Conservation (phyloP, 129 eudicot species). For the Centaurea solstitialis region DNA sequence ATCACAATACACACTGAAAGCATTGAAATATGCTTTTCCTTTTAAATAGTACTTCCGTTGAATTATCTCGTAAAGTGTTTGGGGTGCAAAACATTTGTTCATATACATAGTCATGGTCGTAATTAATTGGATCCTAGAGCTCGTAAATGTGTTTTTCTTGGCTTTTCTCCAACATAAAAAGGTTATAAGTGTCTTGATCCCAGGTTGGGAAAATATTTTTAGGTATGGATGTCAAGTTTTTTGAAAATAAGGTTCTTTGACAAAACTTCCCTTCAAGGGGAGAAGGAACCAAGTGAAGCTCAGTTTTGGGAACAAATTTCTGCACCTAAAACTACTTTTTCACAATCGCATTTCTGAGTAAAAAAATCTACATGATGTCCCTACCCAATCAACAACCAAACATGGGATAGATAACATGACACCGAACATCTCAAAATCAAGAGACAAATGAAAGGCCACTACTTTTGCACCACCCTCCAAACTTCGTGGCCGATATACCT, state of each 20-base stretch:
- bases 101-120: not conserved
- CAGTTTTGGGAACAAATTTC: not conserved
- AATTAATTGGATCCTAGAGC: not conserved
- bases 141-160: not conserved
- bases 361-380: not conserved
- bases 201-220: not conserved
- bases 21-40: not conserved
- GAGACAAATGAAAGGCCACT: not conserved
- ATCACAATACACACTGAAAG: not conserved
- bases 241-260: not conserved
- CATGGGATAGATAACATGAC: not conserved
- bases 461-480: not conserved
- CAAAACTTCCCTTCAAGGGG: not conserved
- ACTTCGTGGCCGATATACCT: not conserved
- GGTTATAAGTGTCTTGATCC: not conserved
- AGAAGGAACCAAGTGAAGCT: not conserved
- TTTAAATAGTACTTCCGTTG: not conserved
- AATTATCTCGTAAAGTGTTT: not conserved
- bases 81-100: not conserved
- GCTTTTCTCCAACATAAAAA: not conserved
- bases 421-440: not conserved
- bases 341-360: not conserved
- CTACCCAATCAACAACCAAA: not conserved
- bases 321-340: not conserved
- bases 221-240: not conserved